These are phyloP conservation scores for Zoysia pacifica DNA, from an alignment of 176 grass and related monocot species.

Conservation along the genomic window DNA sequence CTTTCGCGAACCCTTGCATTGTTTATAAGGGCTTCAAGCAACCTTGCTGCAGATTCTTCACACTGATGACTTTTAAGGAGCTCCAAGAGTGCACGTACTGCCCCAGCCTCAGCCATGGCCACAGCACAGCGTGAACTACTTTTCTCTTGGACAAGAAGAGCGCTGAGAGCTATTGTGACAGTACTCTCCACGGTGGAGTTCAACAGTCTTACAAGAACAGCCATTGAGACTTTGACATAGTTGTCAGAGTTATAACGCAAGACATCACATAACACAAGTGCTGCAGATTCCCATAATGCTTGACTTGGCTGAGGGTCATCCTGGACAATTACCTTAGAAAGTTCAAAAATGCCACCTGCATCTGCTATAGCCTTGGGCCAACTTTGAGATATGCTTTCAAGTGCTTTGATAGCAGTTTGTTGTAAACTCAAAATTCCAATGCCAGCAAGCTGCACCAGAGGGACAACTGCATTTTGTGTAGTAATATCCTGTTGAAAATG, in stretches of 20 bases:
- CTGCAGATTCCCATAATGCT: constrained; percentile 91
- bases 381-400: constrained; percentile 88
- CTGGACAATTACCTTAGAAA: constrained; percentile 97
- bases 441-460: constrained; percentile 91
- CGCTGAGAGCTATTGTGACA: constrained; percentile 85
- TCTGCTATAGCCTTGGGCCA: constrained; percentile 97
- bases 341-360: constrained; percentile 92
- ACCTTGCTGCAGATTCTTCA: constrained; percentile 84
- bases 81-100: constrained; percentile 78
- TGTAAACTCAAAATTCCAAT: constrained; percentile 93
- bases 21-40: constrained; percentile 95
- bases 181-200: constrained; percentile 76
- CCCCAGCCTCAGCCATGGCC: constrained; percentile 88
- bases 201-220: constrained; percentile 88
- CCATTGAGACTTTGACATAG: constrained; percentile 88
- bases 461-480: constrained; percentile 88
- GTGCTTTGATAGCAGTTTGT: constrained; percentile 92
- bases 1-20: constrained; percentile 84
- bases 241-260: constrained; percentile 83
- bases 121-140: constrained; percentile 72
- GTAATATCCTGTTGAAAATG: constrained; percentile 96
- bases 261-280: constrained; percentile 95
- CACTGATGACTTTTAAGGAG: constrained; percentile 83
- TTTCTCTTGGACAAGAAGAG: constrained; percentile 96
- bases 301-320: constrained; percentile 86